A percentile compares a stretch with the other conserved stretches of the same genome.
phyloP scores from a whole-genome alignment of 768 basidiomycete species.

The Jaapia argillacea region DNA sequence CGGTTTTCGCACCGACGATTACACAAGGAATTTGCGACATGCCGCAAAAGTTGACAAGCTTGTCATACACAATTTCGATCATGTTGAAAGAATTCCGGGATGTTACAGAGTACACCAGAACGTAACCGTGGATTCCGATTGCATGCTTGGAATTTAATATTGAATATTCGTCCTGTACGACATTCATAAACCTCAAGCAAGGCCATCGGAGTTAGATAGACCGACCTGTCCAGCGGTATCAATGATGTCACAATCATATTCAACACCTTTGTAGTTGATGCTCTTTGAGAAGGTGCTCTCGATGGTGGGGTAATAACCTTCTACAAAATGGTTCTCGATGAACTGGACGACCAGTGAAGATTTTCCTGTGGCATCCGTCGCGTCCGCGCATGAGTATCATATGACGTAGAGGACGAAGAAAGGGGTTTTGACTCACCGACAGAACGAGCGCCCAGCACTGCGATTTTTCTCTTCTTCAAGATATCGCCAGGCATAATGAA shows the following conservation, averaged over 20 bases:
- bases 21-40: slow-evolving; percentile 83
- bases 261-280: slow-evolving; percentile 78
- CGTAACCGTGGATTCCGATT: slow-evolving; percentile 94
- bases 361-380: slow-evolving; percentile 53
- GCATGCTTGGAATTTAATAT: slow-evolving; percentile 91
- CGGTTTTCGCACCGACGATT: slow-evolving; percentile 88
- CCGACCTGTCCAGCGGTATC: slow-evolving; percentile 95
- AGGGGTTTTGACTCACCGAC: slow-evolving; percentile 50
- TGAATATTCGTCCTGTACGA: slow-evolving; percentile 82
- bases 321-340: slow-evolving; percentile 86
- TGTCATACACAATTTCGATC: slow-evolving; percentile 88
- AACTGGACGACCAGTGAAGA: slow-evolving; percentile 90
- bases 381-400: slow-evolving; percentile 5
- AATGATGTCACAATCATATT: slow-evolving; percentile 95
- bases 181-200: slow-evolving; percentile 5
- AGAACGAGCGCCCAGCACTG: slow-evolving; percentile 77
- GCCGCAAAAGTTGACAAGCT: slow-evolving; percentile 84
- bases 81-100: slow-evolving; percentile 89
- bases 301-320: slow-evolving; percentile 93
- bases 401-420: slow-evolving; percentile 11
- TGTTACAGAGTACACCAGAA: slow-evolving; percentile 92
- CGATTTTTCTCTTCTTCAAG: slow-evolving; percentile 81
- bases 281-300: slow-evolving; percentile 82
- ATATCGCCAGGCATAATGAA: slow-evolving; percentile 23
- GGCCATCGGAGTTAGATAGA: slow-evolving; percentile 4